phyloP scores from a whole-genome alignment of 2,329 filamentous ascomycete species.

The Hymenoscyphus infarciens region DNA sequence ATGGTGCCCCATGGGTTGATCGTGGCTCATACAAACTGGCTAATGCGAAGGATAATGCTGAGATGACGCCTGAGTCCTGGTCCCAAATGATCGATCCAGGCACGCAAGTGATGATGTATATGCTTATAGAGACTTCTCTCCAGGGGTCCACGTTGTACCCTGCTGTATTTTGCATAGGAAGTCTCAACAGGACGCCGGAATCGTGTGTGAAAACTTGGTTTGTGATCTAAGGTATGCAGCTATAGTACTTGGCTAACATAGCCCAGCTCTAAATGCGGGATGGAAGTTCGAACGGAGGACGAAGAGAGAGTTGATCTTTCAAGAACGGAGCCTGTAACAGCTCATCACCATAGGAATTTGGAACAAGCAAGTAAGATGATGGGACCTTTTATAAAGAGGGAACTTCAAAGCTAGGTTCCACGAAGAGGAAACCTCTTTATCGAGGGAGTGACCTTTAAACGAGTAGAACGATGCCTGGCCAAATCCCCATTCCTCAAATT shows the following conservation, averaged over 20 bases:
- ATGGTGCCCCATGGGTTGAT: background rate
- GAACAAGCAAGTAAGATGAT: no score
- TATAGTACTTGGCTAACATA: background rate
- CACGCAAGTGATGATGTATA: background rate
- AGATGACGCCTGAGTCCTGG: background rate
- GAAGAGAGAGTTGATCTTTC: background rate
- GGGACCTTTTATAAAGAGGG: no score
- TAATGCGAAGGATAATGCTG: background rate
- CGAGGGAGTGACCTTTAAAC: no score
- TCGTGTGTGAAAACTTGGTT: background rate
- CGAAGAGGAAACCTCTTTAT: no score
- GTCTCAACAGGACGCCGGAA: background rate
- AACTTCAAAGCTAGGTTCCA: no score
- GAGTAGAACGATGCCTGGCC: no score
- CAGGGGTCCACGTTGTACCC: no score
- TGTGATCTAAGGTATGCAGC: background rate
- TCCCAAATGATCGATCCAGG: background rate
- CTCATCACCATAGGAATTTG: no score
- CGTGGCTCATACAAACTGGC: background rate
- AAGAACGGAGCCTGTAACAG: background rate
- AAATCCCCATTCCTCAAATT: no score
- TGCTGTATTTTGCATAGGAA: no score
- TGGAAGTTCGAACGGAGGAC: background rate
- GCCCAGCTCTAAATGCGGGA: background rate
- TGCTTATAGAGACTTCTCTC: no score